These are phyloP conservation scores for Sporothrix phasma DNA, from an alignment of 2,329 filamentous ascomycete genomes.

Conservation along the genomic window DNA sequence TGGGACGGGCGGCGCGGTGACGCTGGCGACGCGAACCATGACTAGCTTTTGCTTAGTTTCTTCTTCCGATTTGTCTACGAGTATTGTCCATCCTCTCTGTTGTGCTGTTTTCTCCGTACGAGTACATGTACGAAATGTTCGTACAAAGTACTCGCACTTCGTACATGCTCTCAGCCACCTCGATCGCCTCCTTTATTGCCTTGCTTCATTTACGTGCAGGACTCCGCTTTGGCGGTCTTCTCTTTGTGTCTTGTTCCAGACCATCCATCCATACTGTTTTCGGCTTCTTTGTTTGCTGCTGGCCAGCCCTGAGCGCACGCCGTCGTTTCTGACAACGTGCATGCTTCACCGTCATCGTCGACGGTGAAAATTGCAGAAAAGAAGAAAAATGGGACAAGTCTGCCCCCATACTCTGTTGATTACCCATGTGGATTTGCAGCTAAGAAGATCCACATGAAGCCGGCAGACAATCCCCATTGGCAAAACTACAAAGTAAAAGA, in stretches of 20 bases:
- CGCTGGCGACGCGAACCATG: constrained; percentile 10
- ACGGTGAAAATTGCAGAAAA: background rate
- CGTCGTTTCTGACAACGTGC: background rate
- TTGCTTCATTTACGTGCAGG: background rate
- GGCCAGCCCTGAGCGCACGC: constrained; percentile 4
- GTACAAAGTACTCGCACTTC: too few species aligned
- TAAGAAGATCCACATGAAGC: background rate
- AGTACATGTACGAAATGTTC: too few species aligned
- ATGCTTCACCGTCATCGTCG: background rate
- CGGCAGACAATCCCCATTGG: background rate
- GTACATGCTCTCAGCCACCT: background rate
- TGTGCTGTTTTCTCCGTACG: too few species aligned
- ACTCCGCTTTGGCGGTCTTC: background rate
- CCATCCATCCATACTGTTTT: background rate
- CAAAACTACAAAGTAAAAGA: background rate
- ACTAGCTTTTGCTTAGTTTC: too few species aligned
- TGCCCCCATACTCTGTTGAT: background rate
- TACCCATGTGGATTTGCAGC: constrained; percentile 1
- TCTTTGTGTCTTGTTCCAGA: background rate
- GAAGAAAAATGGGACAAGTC: background rate
- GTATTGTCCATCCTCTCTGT: too few species aligned
- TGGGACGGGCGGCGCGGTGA: background rate
- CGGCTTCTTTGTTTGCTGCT: background rate
- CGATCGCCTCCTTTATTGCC: background rate
- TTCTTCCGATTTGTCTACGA: too few species aligned